Evolutionary conservation across 768 basidiomycete species (phyloP), one percentile per base, ranked within the genome.

Genomic region (Boletus tomentosulus): DNA sequence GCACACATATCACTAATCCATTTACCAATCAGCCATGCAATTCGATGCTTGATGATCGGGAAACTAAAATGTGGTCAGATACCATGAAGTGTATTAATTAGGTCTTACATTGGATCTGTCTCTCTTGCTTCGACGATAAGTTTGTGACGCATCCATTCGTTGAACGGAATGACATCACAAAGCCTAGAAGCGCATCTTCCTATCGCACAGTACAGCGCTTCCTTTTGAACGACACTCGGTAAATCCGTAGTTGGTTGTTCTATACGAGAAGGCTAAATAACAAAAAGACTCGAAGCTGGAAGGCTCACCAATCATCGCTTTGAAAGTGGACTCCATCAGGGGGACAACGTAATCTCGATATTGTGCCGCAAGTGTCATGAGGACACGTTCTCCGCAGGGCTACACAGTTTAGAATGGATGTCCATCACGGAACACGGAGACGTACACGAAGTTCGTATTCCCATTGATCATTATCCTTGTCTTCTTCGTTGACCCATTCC

Each of bases 321-420:
- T 74, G 68, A 88, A 89, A 7, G 78, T 81, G 22, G 72, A 64
- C 51, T 73, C 73, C 47, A 95, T 75, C 8, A 90, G 66, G 3
- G 89, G 89, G 0, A 80, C 76, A 25, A 93, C 86, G 60, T 80
- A 83, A 30, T 83, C 76, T 6, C 76, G 73, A 62, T 87, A 94
- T 65, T 89, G 83, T 46, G 79, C 75, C 16, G 85, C 79, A 19
- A 96, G 69, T 19, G 88, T 85, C 75, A 93, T 83, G 24, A 98
- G 75, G 25, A 98, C 89, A n/a, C 93, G 80, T 71, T 98, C 95
- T 45, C 89, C 90, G 63, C 94, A 96, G 1, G 94, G 86, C 96
- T 98, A 55, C 10, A 35, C 19, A 15, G 48, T 28, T 62, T 27
- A 55, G 38, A 43, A 39, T 2, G 13, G 12, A 49, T 6, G n/a